Evolutionary conservation across 2,329 filamentous ascomycete species (phyloP).

Genomic region (Trichoderma brevicompactum): DNA sequence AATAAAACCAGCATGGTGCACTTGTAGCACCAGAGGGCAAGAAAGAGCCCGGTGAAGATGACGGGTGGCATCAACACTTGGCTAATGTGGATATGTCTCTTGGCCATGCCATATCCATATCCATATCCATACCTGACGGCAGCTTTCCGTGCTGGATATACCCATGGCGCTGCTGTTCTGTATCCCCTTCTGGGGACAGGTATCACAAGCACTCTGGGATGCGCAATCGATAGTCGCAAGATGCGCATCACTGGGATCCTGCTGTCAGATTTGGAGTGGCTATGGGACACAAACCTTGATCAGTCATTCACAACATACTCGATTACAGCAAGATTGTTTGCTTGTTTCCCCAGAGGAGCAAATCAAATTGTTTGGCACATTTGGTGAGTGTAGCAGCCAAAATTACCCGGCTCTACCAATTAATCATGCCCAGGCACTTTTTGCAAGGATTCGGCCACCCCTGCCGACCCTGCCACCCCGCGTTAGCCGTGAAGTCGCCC

Average conservation of each 20-base stretch:
- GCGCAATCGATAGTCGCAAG: neutral
- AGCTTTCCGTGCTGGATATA: neutral
- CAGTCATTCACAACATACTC: neutral
- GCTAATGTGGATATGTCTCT: conserved; percentile 39
- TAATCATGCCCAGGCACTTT: neutral
- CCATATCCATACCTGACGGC: neutral
- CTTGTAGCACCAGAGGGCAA: conserved; percentile 68
- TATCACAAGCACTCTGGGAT: conserved; percentile 8
- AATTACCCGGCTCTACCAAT: neutral
- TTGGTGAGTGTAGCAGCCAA: neutral
- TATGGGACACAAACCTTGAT: neutral
- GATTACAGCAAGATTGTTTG: neutral
- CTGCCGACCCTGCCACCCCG: conserved; percentile 13
- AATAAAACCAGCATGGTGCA: conserved; percentile 76
- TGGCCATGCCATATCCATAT: conserved; percentile 11
- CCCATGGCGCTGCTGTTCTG: neutral
- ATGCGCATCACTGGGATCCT: conserved; percentile 24
- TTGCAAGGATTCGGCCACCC: conserved; percentile 1
- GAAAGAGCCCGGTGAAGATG: conserved; percentile 67
- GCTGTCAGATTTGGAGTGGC: neutral
- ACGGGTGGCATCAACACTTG: conserved; percentile 65
- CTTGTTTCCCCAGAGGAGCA: neutral
- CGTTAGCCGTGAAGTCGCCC: conserved; percentile 11
- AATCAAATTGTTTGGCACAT: neutral
- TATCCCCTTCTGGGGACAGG: neutral